phyloP scores from a whole-genome alignment of 2,329 filamentous ascomycete genomes.

The Arthrocladium fulminans region DNA sequence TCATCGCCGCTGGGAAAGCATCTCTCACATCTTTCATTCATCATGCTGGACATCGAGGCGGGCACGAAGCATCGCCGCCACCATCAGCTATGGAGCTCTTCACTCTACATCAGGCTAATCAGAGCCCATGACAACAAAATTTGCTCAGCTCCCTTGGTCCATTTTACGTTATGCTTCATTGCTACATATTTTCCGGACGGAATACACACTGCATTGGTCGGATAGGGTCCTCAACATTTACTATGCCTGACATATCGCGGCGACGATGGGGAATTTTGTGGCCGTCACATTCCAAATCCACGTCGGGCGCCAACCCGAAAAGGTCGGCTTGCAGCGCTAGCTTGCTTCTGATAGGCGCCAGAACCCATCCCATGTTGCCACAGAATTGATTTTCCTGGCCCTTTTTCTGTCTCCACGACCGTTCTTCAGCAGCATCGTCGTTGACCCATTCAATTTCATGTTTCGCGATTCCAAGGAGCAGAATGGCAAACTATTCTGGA shows the following conservation, averaged over 20 bases:
- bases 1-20: neutral
- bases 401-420: neutral
- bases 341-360: neutral
- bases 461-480: neutral
- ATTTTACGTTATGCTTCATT: no score
- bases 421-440: neutral
- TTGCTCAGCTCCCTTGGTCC: neutral
- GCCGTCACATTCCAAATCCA: no score
- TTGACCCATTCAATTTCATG: neutral
- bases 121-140: neutral
- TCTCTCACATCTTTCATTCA: neutral
- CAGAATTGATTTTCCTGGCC: neutral
- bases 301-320: neutral
- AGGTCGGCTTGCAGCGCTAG: constrained; percentile 3
- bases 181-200: no score
- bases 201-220: no score
- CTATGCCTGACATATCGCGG: no score
- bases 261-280: no score
- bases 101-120: neutral
- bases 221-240: no score
- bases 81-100: neutral
- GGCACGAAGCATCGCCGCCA: neutral
- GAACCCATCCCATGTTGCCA: neutral
- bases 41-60: neutral
- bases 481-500: neutral